A percentile compares a stretch with the other conserved stretches of the same genome.
Conservation (phyloP, 2,329 filamentous ascomycete species). For the Aspergillus phoenicis region DNA sequence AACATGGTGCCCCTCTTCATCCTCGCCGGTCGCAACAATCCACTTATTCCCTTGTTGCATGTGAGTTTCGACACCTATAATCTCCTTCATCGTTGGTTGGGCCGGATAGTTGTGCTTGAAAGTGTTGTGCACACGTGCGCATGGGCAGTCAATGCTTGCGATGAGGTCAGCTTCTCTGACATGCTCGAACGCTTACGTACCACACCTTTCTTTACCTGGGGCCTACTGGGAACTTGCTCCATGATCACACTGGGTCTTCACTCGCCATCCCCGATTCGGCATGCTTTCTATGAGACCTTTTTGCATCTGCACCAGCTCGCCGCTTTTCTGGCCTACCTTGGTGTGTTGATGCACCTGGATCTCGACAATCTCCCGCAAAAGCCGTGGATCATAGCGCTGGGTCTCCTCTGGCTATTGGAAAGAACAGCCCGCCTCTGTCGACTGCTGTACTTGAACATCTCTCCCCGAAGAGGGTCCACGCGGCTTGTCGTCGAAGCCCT, state of each 20-base stretch:
- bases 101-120: constrained; percentile 73
- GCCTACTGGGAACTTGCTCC: constrained; percentile 46
- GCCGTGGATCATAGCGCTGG: constrained; percentile 42
- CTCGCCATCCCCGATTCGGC: constrained; percentile 48
- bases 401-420: constrained; percentile 45
- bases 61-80: constrained; percentile 98
- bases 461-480: constrained; percentile 51
- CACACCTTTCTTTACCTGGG: constrained; percentile 48
- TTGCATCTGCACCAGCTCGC: constrained; percentile 51
- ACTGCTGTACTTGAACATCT: constrained; percentile 58
- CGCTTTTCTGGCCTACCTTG: constrained; percentile 47
- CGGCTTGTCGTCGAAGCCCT: constrained; percentile 61
- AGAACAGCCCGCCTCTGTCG: constrained; percentile 52
- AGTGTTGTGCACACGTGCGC: constrained; percentile 69
- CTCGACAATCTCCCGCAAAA: constrained; percentile 46
- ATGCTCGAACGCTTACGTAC: constrained; percentile 37
- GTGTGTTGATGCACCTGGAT: constrained; percentile 48
- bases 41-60: constrained; percentile 75
- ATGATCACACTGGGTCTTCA: constrained; percentile 47
- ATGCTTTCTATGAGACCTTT: constrained; percentile 52
- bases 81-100: constrained; percentile 81
- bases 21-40: constrained; percentile 90
- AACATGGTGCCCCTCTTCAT: constrained; percentile 93
- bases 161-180: constrained; percentile 35
- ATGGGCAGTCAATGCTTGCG: constrained; percentile 73